Percentiles rank a stretch among this genome's conserved stretches.
These are phyloP conservation scores for Carpinus viminea DNA, from an alignment of 306 rosid genomes.

Conservation along the genomic window DNA sequence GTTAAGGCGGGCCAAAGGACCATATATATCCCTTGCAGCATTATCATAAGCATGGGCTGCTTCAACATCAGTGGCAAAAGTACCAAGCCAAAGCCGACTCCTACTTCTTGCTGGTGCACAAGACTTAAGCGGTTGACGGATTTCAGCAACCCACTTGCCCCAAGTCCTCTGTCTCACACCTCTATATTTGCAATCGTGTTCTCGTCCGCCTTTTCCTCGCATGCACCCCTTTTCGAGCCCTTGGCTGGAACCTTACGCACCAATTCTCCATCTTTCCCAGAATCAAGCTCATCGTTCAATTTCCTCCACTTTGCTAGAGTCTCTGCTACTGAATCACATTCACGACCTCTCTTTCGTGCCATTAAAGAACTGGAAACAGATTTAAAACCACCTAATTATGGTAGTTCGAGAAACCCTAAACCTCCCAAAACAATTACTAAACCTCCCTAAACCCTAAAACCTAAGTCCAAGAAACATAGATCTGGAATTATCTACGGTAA, in stretches of 20 bases:
- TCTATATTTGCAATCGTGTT: conserved; percentile 67
- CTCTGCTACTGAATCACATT: conserved; percentile 47
- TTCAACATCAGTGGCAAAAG: conserved; percentile 68
- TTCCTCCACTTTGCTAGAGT: conserved; percentile 71
- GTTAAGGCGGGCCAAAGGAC: too few relatives aligned
- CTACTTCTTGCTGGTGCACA: conserved; percentile 30
- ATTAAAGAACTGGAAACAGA: too few relatives aligned
- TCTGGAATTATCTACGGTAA: too few relatives aligned
- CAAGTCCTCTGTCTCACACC: conserved; percentile 94
- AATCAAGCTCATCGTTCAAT: conserved; percentile 35
- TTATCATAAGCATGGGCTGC: conserved; percentile 92
- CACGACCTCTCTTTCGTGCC: conserved; percentile 49
- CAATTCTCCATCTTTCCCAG: conserved; percentile 35
- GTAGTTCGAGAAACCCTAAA: too few relatives aligned
- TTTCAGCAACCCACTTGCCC: conserved; percentile 98
- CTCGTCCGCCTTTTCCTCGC: conserved; percentile 94
- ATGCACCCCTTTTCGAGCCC: conserved; percentile 86
- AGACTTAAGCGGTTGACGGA: conserved; percentile 59
- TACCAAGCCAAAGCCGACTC: conserved; percentile 86
- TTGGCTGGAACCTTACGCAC: conserved; percentile 44
- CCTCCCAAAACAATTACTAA: too few relatives aligned
- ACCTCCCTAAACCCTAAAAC: too few relatives aligned
- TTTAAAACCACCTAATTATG: too few relatives aligned
- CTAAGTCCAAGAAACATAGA: too few relatives aligned
- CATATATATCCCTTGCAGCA: conserved; percentile 49